These are phyloP conservation scores for Chlorella sorokiniana DNA, from an alignment of 139 green algal species.

Conservation along the genomic window DNA sequence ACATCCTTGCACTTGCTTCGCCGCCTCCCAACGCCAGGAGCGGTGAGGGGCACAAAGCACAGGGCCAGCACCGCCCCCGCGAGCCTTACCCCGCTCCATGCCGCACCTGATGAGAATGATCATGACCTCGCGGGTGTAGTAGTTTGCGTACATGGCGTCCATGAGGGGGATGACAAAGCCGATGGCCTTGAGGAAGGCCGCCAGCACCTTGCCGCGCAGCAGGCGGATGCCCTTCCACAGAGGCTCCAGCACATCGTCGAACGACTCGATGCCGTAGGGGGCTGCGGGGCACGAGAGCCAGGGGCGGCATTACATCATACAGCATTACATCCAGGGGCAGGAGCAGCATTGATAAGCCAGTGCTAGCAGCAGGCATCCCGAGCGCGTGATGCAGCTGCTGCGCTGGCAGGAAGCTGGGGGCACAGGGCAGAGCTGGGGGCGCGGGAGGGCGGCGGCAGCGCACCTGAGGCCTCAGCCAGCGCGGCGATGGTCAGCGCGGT, in stretches of 20 bases:
- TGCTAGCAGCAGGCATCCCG: background rate
- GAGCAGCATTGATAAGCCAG: background rate
- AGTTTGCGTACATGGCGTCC: conserved; percentile 97
- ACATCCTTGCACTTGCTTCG: background rate
- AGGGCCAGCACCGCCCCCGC: too few relatives aligned
- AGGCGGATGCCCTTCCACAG: conserved; percentile 96
- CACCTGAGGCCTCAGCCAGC: conserved; percentile 89
- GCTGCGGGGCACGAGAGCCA: conserved; percentile 35
- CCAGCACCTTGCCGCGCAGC: conserved; percentile 92
- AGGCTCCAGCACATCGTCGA: conserved; percentile 98
- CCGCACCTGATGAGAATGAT: conserved; percentile 68
- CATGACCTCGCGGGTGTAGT: conserved; percentile 99
- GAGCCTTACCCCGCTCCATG: background rate
- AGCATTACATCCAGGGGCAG: background rate
- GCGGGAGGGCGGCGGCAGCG: conserved; percentile 17
- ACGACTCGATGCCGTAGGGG: conserved; percentile 98
- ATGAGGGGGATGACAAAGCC: conserved; percentile 99
- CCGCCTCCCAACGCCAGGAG: too few relatives aligned
- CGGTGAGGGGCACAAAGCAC: too few relatives aligned
- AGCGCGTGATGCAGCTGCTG: too few relatives aligned
- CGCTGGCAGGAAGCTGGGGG: too few relatives aligned
- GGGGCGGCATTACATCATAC: background rate
- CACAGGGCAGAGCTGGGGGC: background rate
- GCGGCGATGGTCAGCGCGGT: conserved; percentile 92
- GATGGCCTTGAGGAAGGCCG: conserved; percentile 92